Evolutionary conservation across 2,329 filamentous ascomycete species (phyloP), one percentile per base, ranked within the genome.

Genomic region (Endoconidiophora polonica): DNA sequence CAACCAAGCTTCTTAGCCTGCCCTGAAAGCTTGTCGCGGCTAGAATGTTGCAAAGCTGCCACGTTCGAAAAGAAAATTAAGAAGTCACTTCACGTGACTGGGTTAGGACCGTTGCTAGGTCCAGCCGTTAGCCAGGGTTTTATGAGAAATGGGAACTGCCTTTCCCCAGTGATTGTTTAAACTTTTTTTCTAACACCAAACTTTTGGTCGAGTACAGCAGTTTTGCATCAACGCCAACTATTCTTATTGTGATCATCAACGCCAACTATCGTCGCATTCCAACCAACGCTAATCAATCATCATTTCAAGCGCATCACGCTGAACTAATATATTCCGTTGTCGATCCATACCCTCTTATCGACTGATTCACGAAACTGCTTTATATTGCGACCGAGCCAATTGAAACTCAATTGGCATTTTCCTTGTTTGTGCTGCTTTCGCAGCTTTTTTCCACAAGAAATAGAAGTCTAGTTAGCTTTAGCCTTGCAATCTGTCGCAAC

Each of bases 1-100:
- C 40, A n/a, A 14, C 24, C 40, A 24, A 24, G 26, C 16, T 48
- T 38, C 36, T n/a, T 40, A 20, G 12, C 43, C 46, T 39, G 18
- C 20, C 49, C 24, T 47, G 20, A 18, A 7, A 29, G 38, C 23
- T 48, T 50, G 43, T 45, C 48, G 33, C n/a, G 20, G 22, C 48
- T 37, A 37, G 38, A 33, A 18, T 36, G 20, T 26, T 48, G 23
- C 45, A 46, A 55, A 55, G 46, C 52, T 53, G 54, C 54, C 54
- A 55, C 54, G 54, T 55, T 55, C 49, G 53, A 56, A 48, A 38
- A 54, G 44, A 39, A 14, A 40, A 37, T 40, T 23, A 18, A 18
- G 16, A 9, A 33, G 26, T 33, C 26, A 10, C 26, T 33, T 42
- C 43, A 54, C 46, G 52, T 46, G 49, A 47, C 6, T 33, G 29